Conservation (phyloP, 768 basidiomycete species). For the Leccinum subgranulosum region DNA sequence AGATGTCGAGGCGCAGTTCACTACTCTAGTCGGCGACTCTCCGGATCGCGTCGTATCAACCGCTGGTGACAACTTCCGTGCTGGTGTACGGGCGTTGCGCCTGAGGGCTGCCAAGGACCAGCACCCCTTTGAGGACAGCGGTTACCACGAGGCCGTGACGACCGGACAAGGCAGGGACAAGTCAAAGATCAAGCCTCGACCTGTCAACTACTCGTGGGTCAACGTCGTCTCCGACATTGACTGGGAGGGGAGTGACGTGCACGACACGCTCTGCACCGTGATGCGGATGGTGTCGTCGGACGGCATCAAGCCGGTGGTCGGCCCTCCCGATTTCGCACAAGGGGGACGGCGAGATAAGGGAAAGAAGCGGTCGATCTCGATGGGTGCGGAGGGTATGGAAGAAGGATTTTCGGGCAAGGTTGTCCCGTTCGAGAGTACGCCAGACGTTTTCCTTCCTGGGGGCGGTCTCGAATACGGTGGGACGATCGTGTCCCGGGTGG, state of each 20-base stretch:
- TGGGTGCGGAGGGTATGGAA: slow-evolving; percentile 13
- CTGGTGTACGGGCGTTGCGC: slow-evolving; percentile 62
- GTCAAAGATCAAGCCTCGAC: slow-evolving; percentile 35
- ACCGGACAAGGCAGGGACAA: slow-evolving; percentile 25
- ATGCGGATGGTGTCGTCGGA: slow-evolving; percentile 36
- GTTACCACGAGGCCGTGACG: slow-evolving; percentile 22
- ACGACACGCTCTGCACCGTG: slow-evolving; percentile 45
- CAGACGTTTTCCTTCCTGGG: slow-evolving; percentile 26
- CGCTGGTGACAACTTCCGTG: slow-evolving; percentile 69
- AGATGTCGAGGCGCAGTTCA: slow-evolving; percentile 53
- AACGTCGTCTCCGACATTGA: slow-evolving; percentile 77
- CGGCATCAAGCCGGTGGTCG: slow-evolving; percentile 28
- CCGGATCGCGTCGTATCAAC: slow-evolving; percentile 64
- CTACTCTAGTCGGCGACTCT: slow-evolving; percentile 74
- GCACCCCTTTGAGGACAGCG: slow-evolving; percentile 24
- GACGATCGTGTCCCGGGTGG: slow-evolving; percentile 36
- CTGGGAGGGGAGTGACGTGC: slow-evolving; percentile 75
- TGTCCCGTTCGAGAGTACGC: slow-evolving; percentile 36
- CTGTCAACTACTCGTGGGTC: slow-evolving; percentile 81
- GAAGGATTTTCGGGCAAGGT: slow-evolving; percentile 25
- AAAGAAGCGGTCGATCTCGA: slow-evolving; percentile 20
- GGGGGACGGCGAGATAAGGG: slow-evolving; percentile 23
- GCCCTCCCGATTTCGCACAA: slow-evolving; percentile 20
- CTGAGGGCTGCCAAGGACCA: slow-evolving; percentile 28
- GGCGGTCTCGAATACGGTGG: slow-evolving; percentile 32